Percentiles rank a stretch among this genome's conserved stretches.
These are phyloP conservation scores for Micractinium sp. DNA, from an alignment of 139 green algal genomes.

Conservation along the genomic window DNA sequence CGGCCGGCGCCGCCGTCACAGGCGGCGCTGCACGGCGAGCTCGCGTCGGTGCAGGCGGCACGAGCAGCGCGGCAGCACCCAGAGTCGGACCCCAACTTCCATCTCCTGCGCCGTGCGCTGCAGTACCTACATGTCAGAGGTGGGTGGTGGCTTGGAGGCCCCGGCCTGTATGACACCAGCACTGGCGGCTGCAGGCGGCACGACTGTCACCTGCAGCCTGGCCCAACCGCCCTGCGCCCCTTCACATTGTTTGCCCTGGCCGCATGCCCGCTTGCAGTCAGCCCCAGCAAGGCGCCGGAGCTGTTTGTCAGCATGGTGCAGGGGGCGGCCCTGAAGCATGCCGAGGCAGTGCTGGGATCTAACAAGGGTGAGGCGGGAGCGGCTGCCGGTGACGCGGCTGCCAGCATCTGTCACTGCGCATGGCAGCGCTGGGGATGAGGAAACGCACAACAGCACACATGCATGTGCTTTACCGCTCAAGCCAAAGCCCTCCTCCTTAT, in stretches of 20 bases:
- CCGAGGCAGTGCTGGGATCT: slow-evolving; percentile 1
- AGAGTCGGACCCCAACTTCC: slow-evolving; percentile 26
- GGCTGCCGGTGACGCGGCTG: too few relatives aligned
- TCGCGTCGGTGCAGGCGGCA: background rate
- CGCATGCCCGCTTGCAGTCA: slow-evolving; percentile 31
- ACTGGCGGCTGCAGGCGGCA: background rate
- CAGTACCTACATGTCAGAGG: slow-evolving; percentile 20
- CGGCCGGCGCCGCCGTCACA: background rate
- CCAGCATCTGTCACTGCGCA: too few relatives aligned
- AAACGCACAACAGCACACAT: too few relatives aligned
- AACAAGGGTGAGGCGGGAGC: background rate
- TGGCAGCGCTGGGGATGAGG: too few relatives aligned
- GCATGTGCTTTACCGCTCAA: too few relatives aligned
- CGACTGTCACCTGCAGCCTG: background rate
- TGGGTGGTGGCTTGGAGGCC: background rate
- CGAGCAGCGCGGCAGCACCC: background rate
- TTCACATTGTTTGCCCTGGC: background rate
- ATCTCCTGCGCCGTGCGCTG: slow-evolving; percentile 17
- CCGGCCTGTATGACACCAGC: background rate
- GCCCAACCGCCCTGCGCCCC: background rate
- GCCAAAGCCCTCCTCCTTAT: too few relatives aligned
- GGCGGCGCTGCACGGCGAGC: slow-evolving; percentile 21
- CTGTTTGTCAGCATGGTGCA: slow-evolving; percentile 49
- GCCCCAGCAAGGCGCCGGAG: slow-evolving; percentile 29
- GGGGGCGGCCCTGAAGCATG: background rate